Conservation (phyloP, 495 filamentous ascomycete genomes). For the Oleoguttula mirabilis region DNA sequence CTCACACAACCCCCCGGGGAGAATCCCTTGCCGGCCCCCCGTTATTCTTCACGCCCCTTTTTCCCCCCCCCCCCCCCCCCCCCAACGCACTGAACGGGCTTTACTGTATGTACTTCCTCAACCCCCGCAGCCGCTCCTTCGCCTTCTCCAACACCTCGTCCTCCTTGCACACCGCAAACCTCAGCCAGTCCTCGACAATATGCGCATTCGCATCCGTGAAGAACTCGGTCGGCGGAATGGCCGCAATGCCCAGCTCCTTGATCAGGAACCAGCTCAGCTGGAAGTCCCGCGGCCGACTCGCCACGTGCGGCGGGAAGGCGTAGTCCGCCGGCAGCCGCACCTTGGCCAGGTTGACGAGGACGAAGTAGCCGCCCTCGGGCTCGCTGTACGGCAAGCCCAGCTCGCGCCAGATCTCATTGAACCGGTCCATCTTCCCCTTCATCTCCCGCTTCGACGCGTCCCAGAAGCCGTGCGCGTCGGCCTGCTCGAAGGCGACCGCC, state of each 20-base stretch:
- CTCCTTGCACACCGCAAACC: conserved; percentile 95
- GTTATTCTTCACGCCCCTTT: no score
- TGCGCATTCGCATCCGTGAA: conserved; percentile 73
- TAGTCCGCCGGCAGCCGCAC: conserved; percentile 73
- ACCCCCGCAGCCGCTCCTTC: conserved; percentile 71
- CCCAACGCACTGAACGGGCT: no score
- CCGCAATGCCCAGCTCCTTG: conserved; percentile 87
- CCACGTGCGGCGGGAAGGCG: conserved; percentile 78
- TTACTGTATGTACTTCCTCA: conserved; percentile 64
- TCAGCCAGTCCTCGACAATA: conserved; percentile 80
- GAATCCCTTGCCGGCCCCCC: no score
- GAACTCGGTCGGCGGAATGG: conserved; percentile 94
- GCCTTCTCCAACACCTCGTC: conserved; percentile 80
- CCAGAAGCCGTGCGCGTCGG: conserved; percentile 80
- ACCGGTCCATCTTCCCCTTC: conserved; percentile 74
- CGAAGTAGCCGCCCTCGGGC: conserved; percentile 93
- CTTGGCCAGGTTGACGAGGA: conserved; percentile 78
- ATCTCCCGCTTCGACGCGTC: conserved; percentile 71
- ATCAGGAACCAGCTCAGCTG: conserved; percentile 93
- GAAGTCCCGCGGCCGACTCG: conserved; percentile 77
- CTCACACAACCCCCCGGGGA: no score
- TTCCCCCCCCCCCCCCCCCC: no score
- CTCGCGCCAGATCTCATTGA: conserved; percentile 82
- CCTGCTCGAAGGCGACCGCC: conserved; percentile 89
- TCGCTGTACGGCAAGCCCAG: conserved; percentile 83